A percentile compares a stretch with the other conserved stretches of the same genome.
These are phyloP conservation scores for Podila epigama DNA, from an alignment of 192 early-diverging fungal species.

Conservation along the genomic window DNA sequence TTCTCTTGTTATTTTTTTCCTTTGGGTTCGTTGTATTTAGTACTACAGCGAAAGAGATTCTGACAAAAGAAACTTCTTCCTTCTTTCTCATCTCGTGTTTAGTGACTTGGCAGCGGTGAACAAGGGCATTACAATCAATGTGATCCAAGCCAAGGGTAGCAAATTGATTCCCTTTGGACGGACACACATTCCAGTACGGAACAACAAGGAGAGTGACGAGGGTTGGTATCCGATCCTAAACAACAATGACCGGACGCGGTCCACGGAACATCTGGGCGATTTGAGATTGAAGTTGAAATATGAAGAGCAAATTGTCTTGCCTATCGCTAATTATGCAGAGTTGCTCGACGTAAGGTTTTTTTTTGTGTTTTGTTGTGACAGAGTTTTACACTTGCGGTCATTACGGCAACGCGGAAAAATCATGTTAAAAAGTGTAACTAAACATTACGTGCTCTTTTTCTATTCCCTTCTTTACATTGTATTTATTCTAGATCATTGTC, in stretches of 20 bases:
- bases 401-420: too few species aligned
- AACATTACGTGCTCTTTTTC: neutral
- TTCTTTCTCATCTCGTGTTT: neutral
- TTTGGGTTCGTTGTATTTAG: too few species aligned
- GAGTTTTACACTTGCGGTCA: neutral
- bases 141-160: slow-evolving; percentile 32
- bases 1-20: neutral
- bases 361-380: neutral
- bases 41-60: neutral
- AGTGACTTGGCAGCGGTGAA: slow-evolving; percentile 30
- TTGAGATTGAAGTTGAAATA: slow-evolving; percentile 46
- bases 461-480: neutral
- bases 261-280: slow-evolving; percentile 42
- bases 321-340: slow-evolving; percentile 39
- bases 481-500: slow-evolving; percentile 33
- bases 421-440: neutral
- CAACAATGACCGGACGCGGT: slow-evolving; percentile 22
- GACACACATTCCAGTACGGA: slow-evolving; percentile 26
- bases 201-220: slow-evolving; percentile 24
- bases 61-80: neutral
- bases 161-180: slow-evolving; percentile 28
- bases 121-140: slow-evolving; percentile 41
- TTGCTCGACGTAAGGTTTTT: slow-evolving; percentile 46
- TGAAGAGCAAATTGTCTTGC: slow-evolving; percentile 52
- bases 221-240: slow-evolving; percentile 42